Conservation (phyloP, 768 basidiomycete species). For the Hydnomerulius pinastri region DNA sequence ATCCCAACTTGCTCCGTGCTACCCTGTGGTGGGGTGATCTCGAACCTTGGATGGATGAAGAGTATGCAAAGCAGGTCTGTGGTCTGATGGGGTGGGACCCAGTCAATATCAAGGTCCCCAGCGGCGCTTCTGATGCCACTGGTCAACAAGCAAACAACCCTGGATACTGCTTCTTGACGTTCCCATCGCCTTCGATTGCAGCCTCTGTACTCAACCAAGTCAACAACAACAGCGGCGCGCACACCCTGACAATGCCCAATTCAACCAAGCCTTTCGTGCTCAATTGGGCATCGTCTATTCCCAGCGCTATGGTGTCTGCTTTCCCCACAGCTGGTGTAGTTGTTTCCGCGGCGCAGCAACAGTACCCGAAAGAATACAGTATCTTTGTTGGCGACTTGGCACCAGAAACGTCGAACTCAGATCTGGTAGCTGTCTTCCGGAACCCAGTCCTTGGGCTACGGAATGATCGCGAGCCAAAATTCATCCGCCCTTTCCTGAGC, state of each 20-base stretch:
- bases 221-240: conserved; percentile 43
- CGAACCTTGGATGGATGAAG: conserved; percentile 97
- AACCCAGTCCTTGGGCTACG: conserved; percentile 85
- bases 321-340: conserved; percentile 29
- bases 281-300: conserved; percentile 65
- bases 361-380: conserved; percentile 84
- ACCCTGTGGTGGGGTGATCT: conserved; percentile 88
- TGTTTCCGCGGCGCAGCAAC: conserved; percentile 43
- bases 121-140: conserved; percentile 54
- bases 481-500: conserved; percentile 85
- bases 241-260: conserved; percentile 78
- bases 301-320: conserved; percentile 35
- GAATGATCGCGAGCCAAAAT: conserved; percentile 85
- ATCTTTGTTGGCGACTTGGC: conserved; percentile 95
- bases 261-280: conserved; percentile 79
- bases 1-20: conserved; percentile 43
- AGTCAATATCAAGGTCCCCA: conserved; percentile 71
- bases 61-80: conserved; percentile 89
- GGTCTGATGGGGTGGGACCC: conserved; percentile 86
- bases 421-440: conserved; percentile 90
- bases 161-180: conserved; percentile 87
- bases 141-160: conserved; percentile 79
- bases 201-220: conserved; percentile 72
- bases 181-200: conserved; percentile 70
- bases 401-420: conserved; percentile 92